A percentile compares a stretch with the other conserved stretches of the same genome.
Evolutionary conservation across 148 eudicot genomes (phyloP).

Genomic region (Beta vulgaris): DNA sequence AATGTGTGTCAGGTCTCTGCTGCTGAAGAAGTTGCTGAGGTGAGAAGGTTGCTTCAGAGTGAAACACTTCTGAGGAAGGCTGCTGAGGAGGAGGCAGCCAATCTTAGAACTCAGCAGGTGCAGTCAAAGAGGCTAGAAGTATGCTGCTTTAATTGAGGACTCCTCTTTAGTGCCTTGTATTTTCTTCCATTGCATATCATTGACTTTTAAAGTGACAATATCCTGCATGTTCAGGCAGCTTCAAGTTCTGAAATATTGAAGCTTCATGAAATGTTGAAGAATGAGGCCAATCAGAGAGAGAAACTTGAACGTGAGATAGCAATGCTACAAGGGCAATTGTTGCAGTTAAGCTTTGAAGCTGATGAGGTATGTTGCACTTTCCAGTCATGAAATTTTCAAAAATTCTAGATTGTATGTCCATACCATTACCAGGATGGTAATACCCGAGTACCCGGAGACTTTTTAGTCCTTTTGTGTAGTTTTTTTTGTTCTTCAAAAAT

Average conservation of each 20-base stretch:
- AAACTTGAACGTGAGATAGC: slow-evolving; percentile 80
- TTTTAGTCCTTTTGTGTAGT: neutral
- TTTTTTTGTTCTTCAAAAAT: neutral
- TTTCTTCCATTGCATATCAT: slow-evolving; percentile 20
- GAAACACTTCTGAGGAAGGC: slow-evolving; percentile 54
- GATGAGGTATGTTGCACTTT: slow-evolving; percentile 55
- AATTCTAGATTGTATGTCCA: neutral
- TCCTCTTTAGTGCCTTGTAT: neutral
- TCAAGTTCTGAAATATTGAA: slow-evolving; percentile 59
- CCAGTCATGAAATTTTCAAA: neutral
- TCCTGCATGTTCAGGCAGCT: slow-evolving; percentile 43
- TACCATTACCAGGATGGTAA: no score
- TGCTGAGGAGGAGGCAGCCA: slow-evolving; percentile 62
- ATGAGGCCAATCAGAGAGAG: slow-evolving; percentile 57
- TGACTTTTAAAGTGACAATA: slow-evolving; percentile 14
- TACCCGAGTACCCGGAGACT: no score
- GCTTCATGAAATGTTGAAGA: slow-evolving; percentile 67
- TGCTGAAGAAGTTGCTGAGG: slow-evolving; percentile 48
- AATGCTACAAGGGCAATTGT: slow-evolving; percentile 59
- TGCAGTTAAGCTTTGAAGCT: slow-evolving; percentile 87
- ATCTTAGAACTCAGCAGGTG: slow-evolving; percentile 57
- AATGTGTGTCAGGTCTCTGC: slow-evolving; percentile 31
- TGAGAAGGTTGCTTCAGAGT: slow-evolving; percentile 55
- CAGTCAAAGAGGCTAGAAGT: slow-evolving; percentile 70
- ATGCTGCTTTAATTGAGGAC: slow-evolving; percentile 21